Evolutionary conservation across 2,329 filamentous ascomycete species (phyloP), one percentile per base, ranked within the genome.

Genomic region (Talaromyces amestolkiae): DNA sequence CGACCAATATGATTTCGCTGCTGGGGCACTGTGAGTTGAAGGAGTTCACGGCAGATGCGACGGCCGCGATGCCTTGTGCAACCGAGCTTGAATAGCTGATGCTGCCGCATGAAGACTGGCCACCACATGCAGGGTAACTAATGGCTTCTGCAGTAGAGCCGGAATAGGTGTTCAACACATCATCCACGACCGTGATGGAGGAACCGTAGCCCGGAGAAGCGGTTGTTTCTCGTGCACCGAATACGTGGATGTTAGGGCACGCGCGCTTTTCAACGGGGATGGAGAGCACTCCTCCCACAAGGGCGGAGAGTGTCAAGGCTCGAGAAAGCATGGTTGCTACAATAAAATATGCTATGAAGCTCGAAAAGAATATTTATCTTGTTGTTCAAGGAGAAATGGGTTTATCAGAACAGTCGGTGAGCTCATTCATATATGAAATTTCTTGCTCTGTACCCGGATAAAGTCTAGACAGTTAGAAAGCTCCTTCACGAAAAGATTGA

Each of bases 101-200:
- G n/a, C 84, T 80, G 15, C 86, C 86, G 69, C 87, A 89, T 0
- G 78, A 80, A 0, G 80, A 71, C 69, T 86, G 83, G 5, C 87
- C 87, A 65, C 88, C 88, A 49, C 86, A 89, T 1, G 88, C 88
- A 43, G 89, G 85, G 70, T 87, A 87, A 45, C 66, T 72, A 67
- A 87, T 86, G 19, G 85, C 82, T 67, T 86, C 85, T 1, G 84
- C 76, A 0, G 84, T 86, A 0, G 84, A 75, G 0, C 84, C 85
- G 0, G 83, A 70, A 68, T 85, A 82, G 3, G 82, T 79, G 37
- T 72, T 73, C 2, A 81, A 73, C 47, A 87, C 79, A 64, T 80
- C 74, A 68, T 86, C 80, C 22, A 87, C 82, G 13, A 87, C 78
- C 0, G 79, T 79, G 24, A 77, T 76, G 2, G 72, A 82, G 75